Conservation (phyloP, 2,329 filamentous ascomycete species). For the Plenodomus biglobosus region DNA sequence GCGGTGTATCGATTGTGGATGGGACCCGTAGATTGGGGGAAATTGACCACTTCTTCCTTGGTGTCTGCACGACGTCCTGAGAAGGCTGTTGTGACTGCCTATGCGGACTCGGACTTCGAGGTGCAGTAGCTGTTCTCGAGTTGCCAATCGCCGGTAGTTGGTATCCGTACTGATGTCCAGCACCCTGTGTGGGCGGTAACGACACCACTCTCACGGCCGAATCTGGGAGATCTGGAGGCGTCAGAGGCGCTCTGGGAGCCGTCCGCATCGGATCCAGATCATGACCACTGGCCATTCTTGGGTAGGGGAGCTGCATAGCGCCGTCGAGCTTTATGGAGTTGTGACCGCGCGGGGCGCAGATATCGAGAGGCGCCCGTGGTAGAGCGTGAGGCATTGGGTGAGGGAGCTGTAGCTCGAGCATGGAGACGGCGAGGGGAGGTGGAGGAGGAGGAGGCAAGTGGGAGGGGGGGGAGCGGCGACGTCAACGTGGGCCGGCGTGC, state of each 20-base stretch:
- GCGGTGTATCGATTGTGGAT: conserved; percentile 41
- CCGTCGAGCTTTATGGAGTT: conserved; percentile 31
- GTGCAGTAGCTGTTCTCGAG: conserved; percentile 32
- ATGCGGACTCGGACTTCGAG: conserved; percentile 26
- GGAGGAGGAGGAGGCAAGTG: conserved; percentile 8
- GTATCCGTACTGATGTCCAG: conserved; percentile 36
- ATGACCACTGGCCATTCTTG: conserved; percentile 24
- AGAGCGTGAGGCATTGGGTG: conserved; percentile 46
- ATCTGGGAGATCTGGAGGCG: conserved; percentile 37
- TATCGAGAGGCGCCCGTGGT: conserved; percentile 39
- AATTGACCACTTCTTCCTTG: conserved; percentile 37
- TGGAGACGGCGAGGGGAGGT: conserved; percentile 27
- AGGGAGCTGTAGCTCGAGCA: conserved; percentile 47
- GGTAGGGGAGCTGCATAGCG: conserved; percentile 40
- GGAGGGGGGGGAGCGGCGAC: conserved; percentile 12
- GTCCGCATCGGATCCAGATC: conserved; percentile 25
- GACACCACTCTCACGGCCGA: conserved; percentile 39
- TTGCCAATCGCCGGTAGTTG: conserved; percentile 42
- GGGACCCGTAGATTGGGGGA: conserved; percentile 43
- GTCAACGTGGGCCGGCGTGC: conserved; percentile 19
- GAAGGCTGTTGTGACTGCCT: conserved; percentile 17
- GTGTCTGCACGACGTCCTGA: conserved; percentile 27
- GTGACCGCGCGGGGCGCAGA: conserved; percentile 30
- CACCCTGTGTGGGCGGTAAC: conserved; percentile 29
- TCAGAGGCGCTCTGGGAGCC: conserved; percentile 32